Conservation (phyloP, 83 land plant genomes). For the Thuja plicata region DNA sequence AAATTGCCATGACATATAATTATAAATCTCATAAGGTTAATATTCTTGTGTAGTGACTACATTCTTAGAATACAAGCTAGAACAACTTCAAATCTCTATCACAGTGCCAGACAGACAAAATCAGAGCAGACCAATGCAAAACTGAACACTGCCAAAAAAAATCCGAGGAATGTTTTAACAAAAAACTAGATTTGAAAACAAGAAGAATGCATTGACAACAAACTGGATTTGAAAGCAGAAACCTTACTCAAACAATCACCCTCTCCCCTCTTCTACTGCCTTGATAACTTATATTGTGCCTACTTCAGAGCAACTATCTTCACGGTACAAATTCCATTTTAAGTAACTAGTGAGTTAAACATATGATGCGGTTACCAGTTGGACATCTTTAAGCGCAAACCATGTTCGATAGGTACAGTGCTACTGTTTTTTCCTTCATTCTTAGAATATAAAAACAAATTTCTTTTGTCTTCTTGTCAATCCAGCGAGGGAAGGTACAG, state of each 20-base stretch:
- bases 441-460: not conserved
- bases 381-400: not conserved
- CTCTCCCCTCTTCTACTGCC: not conserved
- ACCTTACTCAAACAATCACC: not conserved
- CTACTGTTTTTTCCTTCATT: not conserved
- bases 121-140: not conserved
- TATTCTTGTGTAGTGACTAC: not conserved
- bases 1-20: not conserved
- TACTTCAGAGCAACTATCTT: not conserved
- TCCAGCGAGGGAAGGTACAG: not conserved
- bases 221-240: no score
- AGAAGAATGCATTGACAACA: no score
- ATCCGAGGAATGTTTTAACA: not conserved
- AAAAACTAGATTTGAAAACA: not conserved
- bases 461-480: not conserved
- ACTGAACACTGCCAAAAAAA: not conserved
- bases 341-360: not conserved
- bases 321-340: no score
- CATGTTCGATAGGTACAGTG: not conserved
- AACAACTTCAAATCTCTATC: not conserved
- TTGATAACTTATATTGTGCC: not conserved
- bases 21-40: not conserved
- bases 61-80: no score
- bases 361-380: not conserved
- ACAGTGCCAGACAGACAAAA: not conserved